Base-by-base conservation (phyloP, 441 rosid species). In the Populus hybrid region DNA sequence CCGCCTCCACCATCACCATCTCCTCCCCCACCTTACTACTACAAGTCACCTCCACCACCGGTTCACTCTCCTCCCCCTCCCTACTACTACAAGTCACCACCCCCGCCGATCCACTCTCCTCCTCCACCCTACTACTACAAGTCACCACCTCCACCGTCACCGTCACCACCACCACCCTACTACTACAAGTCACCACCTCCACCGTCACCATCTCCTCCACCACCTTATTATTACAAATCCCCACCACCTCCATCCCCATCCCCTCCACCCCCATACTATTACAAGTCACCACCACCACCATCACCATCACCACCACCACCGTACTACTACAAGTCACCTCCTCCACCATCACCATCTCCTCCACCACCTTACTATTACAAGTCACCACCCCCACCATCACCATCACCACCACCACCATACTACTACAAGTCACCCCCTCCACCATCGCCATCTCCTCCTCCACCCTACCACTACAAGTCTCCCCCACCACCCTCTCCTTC, bases 371-470 rank as follows among this genome's bases (percentile, higher is more conserved):
- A 38, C 10, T 2, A 38, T 2, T 38, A 89, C 70, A 78, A 83
- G 0, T 89, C 92, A 0, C 92, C 92, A 0, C 90, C 90, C 0
- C 90, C 89, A 6, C 87, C 88, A 0, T 30, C 67, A 0, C 53
- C 59, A 9, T 83, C 89, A 0, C 90, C 90, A 0, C 92, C 88
- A 0, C 89, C 86, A 0, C 81, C 83, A 0, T 80, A 83, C 69
- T 10, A 34, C n/a, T 84, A 81, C 84, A 77, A 81, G 0, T 84
- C 86, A 0, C 86, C 86, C 0, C 86, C 86, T 0, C 86, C 86
- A 0, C 82, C 84, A 0, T 68, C 78, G 1, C 73, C 80, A 14
- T 77, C 83, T 3, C 78, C 77, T 0, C 87, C 83, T 7, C 77
- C 87, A 1, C 87, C 88, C 0, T 87, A 87, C 74, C 67, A 77